A percentile compares a stretch with the other conserved stretches of the same genome.
These are phyloP conservation scores for Hymenoscyphus infarciens DNA, from an alignment of 2,329 filamentous ascomycete species.

Conservation along the genomic window DNA sequence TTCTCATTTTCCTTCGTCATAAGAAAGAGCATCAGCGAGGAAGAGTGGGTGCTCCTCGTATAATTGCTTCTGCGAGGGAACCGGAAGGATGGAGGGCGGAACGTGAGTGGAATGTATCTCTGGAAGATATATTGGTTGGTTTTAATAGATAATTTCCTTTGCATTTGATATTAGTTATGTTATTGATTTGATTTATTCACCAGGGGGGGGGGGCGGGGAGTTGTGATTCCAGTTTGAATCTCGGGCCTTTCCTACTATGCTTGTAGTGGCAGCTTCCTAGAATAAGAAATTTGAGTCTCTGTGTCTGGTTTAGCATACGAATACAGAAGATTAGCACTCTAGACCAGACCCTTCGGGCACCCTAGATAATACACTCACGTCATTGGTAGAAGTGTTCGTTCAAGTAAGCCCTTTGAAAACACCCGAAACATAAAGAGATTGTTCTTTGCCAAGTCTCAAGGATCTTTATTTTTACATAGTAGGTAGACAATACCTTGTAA, in stretches of 20 bases:
- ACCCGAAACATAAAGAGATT: neutral
- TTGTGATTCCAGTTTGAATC: too few species aligned
- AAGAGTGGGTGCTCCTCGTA: neutral
- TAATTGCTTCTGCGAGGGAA: neutral
- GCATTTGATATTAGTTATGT: too few species aligned
- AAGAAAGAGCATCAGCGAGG: neutral
- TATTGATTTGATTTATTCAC: too few species aligned
- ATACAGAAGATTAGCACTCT: too few species aligned
- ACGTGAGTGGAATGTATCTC: neutral
- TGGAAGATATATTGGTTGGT: neutral
- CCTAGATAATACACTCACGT: too few species aligned
- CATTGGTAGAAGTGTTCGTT: neutral
- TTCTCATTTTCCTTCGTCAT: neutral
- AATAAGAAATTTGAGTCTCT: too few species aligned
- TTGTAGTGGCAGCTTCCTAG: too few species aligned
- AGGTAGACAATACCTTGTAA: neutral
- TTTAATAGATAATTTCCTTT: neutral
- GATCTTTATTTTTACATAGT: neutral
- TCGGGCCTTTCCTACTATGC: too few species aligned
- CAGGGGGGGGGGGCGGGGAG: too few species aligned
- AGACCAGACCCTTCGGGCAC: too few species aligned
- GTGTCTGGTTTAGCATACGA: too few species aligned
- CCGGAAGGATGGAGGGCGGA: neutral
- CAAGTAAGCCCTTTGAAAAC: neutral
- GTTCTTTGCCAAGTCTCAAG: neutral